Percentiles rank a stretch among this genome's conserved stretches.
Conservation (phyloP, 1,139 yeast genomes). For the Zygosaccharomyces sapae region DNA sequence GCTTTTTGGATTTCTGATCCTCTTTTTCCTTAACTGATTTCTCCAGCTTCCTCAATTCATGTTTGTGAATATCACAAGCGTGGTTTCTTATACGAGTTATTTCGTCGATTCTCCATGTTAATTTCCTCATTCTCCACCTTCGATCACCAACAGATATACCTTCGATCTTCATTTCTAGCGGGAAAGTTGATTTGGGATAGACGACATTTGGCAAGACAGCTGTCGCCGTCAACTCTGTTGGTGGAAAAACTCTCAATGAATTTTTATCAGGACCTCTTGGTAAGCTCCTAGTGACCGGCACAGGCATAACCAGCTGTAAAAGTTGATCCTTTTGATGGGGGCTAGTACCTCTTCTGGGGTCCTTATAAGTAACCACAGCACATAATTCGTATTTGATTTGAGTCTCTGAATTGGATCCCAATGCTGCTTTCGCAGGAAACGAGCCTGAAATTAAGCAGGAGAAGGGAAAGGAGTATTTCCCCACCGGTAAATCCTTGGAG, state of each 20-base stretch:
- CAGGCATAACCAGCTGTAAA: constrained; percentile 55
- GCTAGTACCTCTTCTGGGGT: constrained; percentile 25
- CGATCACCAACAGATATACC: constrained; percentile 62
- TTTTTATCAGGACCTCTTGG: constrained; percentile 80
- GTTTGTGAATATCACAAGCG: constrained; percentile 53
- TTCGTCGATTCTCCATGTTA: constrained; percentile 88
- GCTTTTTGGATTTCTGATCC: constrained; percentile 25
- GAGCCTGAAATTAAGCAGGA: constrained; percentile 88
- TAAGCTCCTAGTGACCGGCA: constrained; percentile 74
- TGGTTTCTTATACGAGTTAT: constrained; percentile 55
- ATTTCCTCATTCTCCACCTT: constrained; percentile 90
- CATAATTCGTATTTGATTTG: constrained; percentile 68
- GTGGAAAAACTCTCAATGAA: constrained; percentile 88
- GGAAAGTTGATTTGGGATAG: constrained; percentile 81
- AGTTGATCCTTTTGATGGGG: constrained; percentile 31
- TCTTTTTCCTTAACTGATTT: constrained; percentile 41
- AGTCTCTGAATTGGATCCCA: constrained; percentile 54
- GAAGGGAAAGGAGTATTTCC: constrained; percentile 86
- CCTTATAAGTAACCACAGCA: constrained; percentile 54
- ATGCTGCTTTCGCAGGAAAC: constrained; percentile 69
- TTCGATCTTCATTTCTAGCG: constrained; percentile 76
- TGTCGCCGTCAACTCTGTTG: constrained; percentile 83
- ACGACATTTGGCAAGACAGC: constrained; percentile 85
- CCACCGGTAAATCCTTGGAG: constrained; percentile 52
- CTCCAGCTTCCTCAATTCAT: constrained; percentile 47